Evolutionary conservation across 176 grass and related monocot species (phyloP), one percentile per base, ranked within the genome.

Genomic region (Zoysia japonica): DNA sequence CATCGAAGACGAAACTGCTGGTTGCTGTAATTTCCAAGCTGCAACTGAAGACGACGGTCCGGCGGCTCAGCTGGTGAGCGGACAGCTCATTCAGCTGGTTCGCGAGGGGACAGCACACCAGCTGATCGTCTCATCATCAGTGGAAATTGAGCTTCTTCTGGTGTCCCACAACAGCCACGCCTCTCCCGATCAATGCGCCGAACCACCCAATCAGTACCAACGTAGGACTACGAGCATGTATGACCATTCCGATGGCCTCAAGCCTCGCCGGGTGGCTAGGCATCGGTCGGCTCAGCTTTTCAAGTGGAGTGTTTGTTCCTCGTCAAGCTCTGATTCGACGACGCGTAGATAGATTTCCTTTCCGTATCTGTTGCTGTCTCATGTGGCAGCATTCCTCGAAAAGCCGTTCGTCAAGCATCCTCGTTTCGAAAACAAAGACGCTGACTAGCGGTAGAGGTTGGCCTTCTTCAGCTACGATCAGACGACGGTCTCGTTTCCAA

Each of bases 61-160:
- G 42, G 2, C 35, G 47, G 40, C 19, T 6, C 46, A 20, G 40
- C 19, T 6, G 61, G 40, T 55, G 13, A 47, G 47, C 14, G 38
- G 53, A 69, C 82, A 84, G 41, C 71, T 67, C 71, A 68, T 81
- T 0, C 4, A 56, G 61, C 70, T 45, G 61, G 70, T 66, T 65
- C 63, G 46, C 20, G 71, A 68, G 49, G 6, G n/a, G 70, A 74
- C 61, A n/a, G 70, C 80, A 6, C 70, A 67, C 64, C 68, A 43
- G 47, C 68, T 7, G 46, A 19, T 17, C 17, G 20, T 41, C 5
- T 14, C 14, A 6, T 40, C 53, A 3, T 38, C n/a, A 35, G 9
- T 1, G 6, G 20, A 16, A 38, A 28, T 28, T 28, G 28, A 28
- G 28, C 52, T 38, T 16, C 47, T 53, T 73, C 47, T 6, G 69